Evolutionary conservation across 2,329 filamentous ascomycete genomes (phyloP), one percentile per base, ranked within the genome.

Genomic region (Aspergillus texensis): DNA sequence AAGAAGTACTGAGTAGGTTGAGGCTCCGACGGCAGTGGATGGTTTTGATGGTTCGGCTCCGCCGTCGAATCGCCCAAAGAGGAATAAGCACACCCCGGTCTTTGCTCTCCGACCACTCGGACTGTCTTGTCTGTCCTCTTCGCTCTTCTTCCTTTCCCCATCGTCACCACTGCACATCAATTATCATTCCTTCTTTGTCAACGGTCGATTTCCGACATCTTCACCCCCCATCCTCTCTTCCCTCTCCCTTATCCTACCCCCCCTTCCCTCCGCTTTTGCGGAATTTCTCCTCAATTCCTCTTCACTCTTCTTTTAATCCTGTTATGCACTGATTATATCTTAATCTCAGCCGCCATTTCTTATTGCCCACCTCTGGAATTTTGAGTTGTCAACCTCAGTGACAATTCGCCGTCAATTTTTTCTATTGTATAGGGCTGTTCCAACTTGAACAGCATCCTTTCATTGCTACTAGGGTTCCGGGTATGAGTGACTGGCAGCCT

Each of bases 51-150:
- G 28, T 39, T 55, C 56, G 64, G 63, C 61, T 65, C 59, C 62
- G 64, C 57, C 24, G 43, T 50, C 61, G 59, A 62, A 65, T 66
- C 61, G 59, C 62, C 58, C 53, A 48, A 62, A 59, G 43, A 46
- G 56, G 61, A 67, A 62, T 57, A 48, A 48, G 61, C 59, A 57
- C 55, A 62, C 57, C 60, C 62, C 62, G 50, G 57, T n/a, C 36
- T 57, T 58, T 62, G 54, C 52, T 39, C 64, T 64, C 60, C 64
- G 58, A 58, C 62, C 62, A 68, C 61, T 68, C 67, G 58, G 21
- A 26, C 39, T 57, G 41, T 24, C 57, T 52, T 64, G 61, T 67
- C 65, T 68, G 67, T 68, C 67, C 68, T 67, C 60, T 64, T 67
- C 65, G 41, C 30, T 57, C 60, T 43, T 54, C 41, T 60, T 61